A percentile compares a stretch with the other conserved stretches of the same genome.
Evolutionary conservation across 495 filamentous ascomycete species (phyloP).

Genomic region (Bathelium albidoporum): DNA sequence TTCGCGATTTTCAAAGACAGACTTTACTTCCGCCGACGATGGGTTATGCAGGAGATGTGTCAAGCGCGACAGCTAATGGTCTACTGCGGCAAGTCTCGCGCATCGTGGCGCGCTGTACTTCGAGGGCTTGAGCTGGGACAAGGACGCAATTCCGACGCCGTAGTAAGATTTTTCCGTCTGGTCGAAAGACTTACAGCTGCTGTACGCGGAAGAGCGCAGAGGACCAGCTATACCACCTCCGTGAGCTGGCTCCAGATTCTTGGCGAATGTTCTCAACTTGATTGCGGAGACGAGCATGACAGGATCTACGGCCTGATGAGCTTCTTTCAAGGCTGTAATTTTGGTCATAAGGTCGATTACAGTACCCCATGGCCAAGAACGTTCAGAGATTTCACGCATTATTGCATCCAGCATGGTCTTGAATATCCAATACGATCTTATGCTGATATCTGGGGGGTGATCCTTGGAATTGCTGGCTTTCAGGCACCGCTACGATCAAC

Average conservation of each 20-base stretch:
- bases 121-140: not conserved
- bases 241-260: not conserved
- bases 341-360: not conserved
- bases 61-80: not conserved
- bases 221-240: not conserved
- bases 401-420: not conserved
- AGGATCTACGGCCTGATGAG: not conserved
- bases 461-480: not conserved
- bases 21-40: not conserved
- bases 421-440: not conserved
- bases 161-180: not conserved
- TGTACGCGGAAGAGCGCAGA: not conserved
- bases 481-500: not conserved
- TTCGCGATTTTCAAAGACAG: not conserved
- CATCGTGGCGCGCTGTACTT: not conserved
- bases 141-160: not conserved
- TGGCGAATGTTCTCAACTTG: not conserved
- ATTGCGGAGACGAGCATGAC: not conserved
- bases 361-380: not conserved
- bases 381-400: not conserved
- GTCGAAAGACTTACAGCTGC: not conserved
- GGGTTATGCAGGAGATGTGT: constrained; percentile 3
- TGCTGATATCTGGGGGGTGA: not conserved
- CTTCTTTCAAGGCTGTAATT: constrained; percentile 1
- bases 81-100: not conserved